Evolutionary conservation across 1,139 yeast species (phyloP).

Genomic region (Wickerhamomyces sp.): DNA sequence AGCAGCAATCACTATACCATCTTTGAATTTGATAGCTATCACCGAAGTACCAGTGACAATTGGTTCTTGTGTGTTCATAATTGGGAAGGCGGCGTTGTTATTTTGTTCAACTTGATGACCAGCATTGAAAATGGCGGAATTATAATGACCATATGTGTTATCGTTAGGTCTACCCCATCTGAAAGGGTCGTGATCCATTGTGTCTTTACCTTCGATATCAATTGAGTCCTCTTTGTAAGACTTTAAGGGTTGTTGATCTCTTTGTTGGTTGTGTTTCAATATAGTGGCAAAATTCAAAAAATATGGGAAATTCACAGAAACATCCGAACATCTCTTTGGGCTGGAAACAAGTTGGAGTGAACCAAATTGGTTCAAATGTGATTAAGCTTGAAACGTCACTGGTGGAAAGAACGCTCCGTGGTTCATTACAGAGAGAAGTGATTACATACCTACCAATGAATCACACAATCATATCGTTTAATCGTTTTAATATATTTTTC

Average conservation of each 20-base stretch:
- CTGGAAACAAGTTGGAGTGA: no score
- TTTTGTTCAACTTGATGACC: slow-evolving; percentile 18
- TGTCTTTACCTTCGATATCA: neutral
- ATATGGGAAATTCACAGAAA: no score
- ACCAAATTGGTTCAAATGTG: no score
- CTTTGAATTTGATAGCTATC: slow-evolving; percentile 80
- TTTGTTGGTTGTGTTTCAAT: no score
- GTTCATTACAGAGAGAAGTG: no score
- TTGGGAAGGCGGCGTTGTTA: slow-evolving; percentile 42
- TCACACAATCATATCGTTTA: no score
- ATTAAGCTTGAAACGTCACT: no score
- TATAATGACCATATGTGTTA: slow-evolving; percentile 75
- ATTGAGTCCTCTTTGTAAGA: neutral
- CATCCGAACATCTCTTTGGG: no score
- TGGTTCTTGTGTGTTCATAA: slow-evolving; percentile 87
- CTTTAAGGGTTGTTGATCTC: neutral
- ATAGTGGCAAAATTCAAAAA: slow-evolving; percentile 2
- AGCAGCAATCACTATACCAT: slow-evolving; percentile 92
- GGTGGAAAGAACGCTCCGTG: no score
- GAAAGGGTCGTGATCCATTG: slow-evolving; percentile 92
- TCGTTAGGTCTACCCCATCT: slow-evolving; percentile 94
- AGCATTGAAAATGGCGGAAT: slow-evolving; percentile 66
- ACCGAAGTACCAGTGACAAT: slow-evolving; percentile 96
- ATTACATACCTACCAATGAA: no score
- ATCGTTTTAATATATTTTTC: no score